Evolutionary conservation across 2,329 filamentous ascomycete genomes (phyloP).

Genomic region (Nothophaeocryptopus gaeumannii): DNA sequence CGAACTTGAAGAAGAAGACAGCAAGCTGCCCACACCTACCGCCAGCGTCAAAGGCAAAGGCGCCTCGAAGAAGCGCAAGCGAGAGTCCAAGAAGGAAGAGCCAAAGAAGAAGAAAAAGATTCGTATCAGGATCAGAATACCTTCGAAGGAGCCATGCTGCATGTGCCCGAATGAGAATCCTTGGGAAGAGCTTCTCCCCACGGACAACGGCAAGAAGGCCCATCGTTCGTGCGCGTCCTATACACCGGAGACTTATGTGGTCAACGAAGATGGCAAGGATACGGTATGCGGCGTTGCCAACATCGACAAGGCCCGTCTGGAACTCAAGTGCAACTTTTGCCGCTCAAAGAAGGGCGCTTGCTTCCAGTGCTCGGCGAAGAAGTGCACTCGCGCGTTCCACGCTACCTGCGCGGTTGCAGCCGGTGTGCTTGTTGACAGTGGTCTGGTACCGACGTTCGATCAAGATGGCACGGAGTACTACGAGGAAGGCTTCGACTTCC

Average conservation of each 20-base stretch:
- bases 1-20: conserved; percentile 51
- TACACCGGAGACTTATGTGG: conserved; percentile 86
- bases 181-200: conserved; percentile 76
- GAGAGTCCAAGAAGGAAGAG: conserved; percentile 48
- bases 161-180: conserved; percentile 89
- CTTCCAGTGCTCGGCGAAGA: conserved; percentile 94
- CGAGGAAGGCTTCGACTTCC: conserved; percentile 86
- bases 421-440: conserved; percentile 86
- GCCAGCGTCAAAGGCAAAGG: conserved; percentile 67
- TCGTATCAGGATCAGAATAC: conserved; percentile 68
- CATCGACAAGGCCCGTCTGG: conserved; percentile 81
- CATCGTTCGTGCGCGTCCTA: conserved; percentile 88
- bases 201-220: conserved; percentile 81
- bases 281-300: conserved; percentile 73
- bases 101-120: conserved; percentile 72
- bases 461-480: conserved; percentile 92
- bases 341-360: conserved; percentile 92
- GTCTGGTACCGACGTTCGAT: conserved; percentile 78
- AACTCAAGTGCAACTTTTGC: conserved; percentile 92
- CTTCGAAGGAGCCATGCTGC: conserved; percentile 76
- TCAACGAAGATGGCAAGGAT: conserved; percentile 65
- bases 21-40: conserved; percentile 75
- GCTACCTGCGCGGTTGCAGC: conserved; percentile 90
- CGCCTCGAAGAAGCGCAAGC: conserved; percentile 66
- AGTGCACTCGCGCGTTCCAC: conserved; percentile 90